phyloP scores from a whole-genome alignment of 192 early-diverging fungal species.

The Cladochytrium replicatum region DNA sequence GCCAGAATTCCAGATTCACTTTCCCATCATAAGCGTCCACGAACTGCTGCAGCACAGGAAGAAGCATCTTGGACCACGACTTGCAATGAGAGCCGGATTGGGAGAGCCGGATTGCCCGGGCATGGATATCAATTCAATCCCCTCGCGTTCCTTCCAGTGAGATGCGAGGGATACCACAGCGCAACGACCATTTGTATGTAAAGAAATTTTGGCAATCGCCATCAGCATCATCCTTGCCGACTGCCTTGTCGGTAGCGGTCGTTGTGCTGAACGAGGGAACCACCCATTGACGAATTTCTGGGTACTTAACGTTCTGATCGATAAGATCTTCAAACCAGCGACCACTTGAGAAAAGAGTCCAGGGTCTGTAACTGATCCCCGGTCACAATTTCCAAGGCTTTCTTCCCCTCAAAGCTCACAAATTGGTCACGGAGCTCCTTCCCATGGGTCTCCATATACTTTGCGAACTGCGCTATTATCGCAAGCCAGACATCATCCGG shows the following conservation, averaged over 20 bases:
- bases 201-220: conserved; percentile 11
- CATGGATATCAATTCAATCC: conserved; percentile 6
- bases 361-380: background rate
- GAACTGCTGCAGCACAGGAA: background rate
- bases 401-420: conserved; percentile 6
- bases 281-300: conserved; percentile 5
- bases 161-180: conserved; percentile 8
- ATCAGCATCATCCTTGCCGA: conserved; percentile 13
- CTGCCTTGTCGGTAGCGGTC: conserved; percentile 4
- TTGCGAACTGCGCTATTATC: conserved; percentile 7
- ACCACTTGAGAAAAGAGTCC: background rate
- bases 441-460: conserved; percentile 5
- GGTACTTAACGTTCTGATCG: background rate
- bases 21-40: background rate
- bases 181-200: background rate
- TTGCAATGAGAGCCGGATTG: conserved; percentile 2
- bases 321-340: background rate
- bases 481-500: conserved; percentile 13
- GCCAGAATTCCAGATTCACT: conserved; percentile 8
- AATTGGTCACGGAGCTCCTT: conserved; percentile 5
- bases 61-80: conserved; percentile 5
- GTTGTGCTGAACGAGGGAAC: conserved; percentile 5
- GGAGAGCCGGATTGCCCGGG: conserved; percentile 5
- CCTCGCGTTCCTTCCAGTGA: conserved; percentile 1
- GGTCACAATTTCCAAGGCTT: background rate